Base-by-base conservation (phyloP, 139 green algal species). In the Auxenochlorella pyrenoidosa region DNA sequence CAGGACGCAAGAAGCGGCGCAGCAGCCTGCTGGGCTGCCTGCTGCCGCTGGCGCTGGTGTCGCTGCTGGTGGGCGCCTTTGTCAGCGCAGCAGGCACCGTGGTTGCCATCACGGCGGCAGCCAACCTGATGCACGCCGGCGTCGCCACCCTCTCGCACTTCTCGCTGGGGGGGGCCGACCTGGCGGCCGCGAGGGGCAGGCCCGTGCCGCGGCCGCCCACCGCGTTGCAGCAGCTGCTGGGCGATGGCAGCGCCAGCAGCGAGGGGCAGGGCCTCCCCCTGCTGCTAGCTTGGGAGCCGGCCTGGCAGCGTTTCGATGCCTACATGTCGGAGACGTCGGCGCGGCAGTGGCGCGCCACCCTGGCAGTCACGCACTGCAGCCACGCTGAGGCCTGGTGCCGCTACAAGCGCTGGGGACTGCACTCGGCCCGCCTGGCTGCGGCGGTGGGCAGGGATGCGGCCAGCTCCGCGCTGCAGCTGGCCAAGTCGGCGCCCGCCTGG, bases 61-160 rank as follows among this genome's bases (percentile, higher is more conserved):
- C 47, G 22, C 78, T 85, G 85, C 22, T 86, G 75, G n/a, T 86
- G 24, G 65, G 78, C 54, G 58, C 47, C 13, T 85, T 85, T n/a
- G 28, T 87, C 47, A 66, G 71, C 83, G 28, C 71, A 0, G 71
- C 72, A 1, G 51, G 28, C 13, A 32, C 58, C 2, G 79, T 89
- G 30, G 75, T 76, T 5, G n/a, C 22, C 66, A 59, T 86, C 79
- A 89, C 85, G 12, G 63, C 76, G 0, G 85, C 54, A 18, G 85
- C 85, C 79, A 89, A 76, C 66, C 63, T 89, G 28, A 78, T 82
- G 54, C 85, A 89, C 68, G 75, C 75, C 10, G 63, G 82, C 82
- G 30, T 84, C 0, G n/a, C 47, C n/a, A 77, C 76, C 8, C 71
- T 84, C 32, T 83, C 76, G 0, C 76, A 84, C 84, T 85, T 88